Percentiles rank a stretch among this genome's conserved stretches.
These are phyloP conservation scores for Coccomyxa sp. DNA, from an alignment of 139 green algal genomes.

Conservation along the genomic window DNA sequence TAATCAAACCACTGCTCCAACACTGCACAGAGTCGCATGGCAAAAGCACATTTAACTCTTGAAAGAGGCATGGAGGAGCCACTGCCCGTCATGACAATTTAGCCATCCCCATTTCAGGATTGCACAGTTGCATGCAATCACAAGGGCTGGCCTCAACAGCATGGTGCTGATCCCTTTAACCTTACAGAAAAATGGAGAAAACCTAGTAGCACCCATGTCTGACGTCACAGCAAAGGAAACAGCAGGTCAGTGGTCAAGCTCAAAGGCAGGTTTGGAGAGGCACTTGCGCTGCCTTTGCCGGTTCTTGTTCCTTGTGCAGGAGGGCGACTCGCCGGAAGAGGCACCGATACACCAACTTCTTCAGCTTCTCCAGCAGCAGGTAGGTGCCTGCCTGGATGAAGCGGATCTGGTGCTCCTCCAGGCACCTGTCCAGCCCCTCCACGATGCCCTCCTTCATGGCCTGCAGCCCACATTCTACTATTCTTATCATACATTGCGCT, in stretches of 20 bases:
- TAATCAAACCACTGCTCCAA: too few relatives aligned
- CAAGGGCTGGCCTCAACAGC: neutral
- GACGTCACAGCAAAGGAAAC: too few relatives aligned
- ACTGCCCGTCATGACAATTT: too few relatives aligned
- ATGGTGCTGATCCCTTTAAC: neutral
- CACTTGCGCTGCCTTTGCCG: constrained; percentile 54
- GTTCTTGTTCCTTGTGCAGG: constrained; percentile 48
- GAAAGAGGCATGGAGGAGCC: too few relatives aligned
- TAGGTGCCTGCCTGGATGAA: constrained; percentile 69
- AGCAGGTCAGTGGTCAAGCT: neutral
- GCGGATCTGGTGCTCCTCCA: constrained; percentile 35
- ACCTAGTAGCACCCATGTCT: too few relatives aligned
- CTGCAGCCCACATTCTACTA: too few relatives aligned
- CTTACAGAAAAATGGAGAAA: neutral
- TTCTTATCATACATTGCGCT: too few relatives aligned
- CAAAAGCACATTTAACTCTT: too few relatives aligned
- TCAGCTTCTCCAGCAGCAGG: constrained; percentile 76
- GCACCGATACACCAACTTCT: constrained; percentile 50
- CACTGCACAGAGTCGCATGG: too few relatives aligned
- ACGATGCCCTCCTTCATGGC: constrained; percentile 14
- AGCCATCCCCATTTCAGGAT: too few relatives aligned
- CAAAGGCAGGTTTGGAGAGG: neutral
- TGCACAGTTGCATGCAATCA: neutral
- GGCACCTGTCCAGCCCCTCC: constrained; percentile 39
- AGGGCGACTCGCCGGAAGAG: constrained; percentile 55